Evolutionary conservation across 768 basidiomycete genomes (phyloP).

Genomic region (Lentinula sp.): DNA sequence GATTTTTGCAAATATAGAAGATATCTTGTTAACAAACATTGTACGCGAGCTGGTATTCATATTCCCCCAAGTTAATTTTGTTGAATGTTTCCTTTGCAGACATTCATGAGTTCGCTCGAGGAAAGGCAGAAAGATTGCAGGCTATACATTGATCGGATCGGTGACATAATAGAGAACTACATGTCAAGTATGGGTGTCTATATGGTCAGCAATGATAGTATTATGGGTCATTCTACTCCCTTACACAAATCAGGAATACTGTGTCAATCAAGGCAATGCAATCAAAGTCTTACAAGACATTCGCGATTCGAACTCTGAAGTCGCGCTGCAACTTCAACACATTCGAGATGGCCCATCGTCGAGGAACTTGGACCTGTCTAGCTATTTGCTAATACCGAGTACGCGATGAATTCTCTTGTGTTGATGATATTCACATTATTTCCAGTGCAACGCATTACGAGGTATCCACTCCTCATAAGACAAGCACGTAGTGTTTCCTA

Average conservation of each 20-base stretch:
- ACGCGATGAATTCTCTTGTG: slow-evolving; percentile 19
- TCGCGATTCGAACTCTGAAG: slow-evolving; percentile 58
- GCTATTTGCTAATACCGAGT: slow-evolving; percentile 92
- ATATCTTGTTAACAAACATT: slow-evolving; percentile 84
- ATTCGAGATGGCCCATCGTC: slow-evolving; percentile 74
- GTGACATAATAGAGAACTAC: slow-evolving; percentile 74
- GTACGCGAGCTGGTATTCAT: slow-evolving; percentile 32
- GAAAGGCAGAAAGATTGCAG: slow-evolving; percentile 87
- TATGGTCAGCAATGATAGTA: slow-evolving; percentile 42
- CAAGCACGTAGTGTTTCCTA: slow-evolving; percentile 38
- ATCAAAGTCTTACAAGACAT: slow-evolving; percentile 72
- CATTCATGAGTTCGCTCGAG: slow-evolving; percentile 84
- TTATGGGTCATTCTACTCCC: background rate
- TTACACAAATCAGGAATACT: slow-evolving; percentile 63
- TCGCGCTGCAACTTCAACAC: slow-evolving; percentile 66
- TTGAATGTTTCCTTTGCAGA: slow-evolving; percentile 28
- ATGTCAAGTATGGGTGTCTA: slow-evolving; percentile 78
- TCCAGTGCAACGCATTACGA: slow-evolving; percentile 90
- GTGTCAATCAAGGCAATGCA: slow-evolving; percentile 79
- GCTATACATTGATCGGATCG: slow-evolving; percentile 86
- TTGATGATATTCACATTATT: background rate
- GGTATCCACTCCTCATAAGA: slow-evolving; percentile 86
- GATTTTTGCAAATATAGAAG: slow-evolving; percentile 92
- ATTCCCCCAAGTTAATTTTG: background rate
- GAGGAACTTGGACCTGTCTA: slow-evolving; percentile 82